Evolutionary conservation across 345 rosid species (phyloP), one percentile per base, ranked within the genome.

Genomic region (Gossypium arboreum): DNA sequence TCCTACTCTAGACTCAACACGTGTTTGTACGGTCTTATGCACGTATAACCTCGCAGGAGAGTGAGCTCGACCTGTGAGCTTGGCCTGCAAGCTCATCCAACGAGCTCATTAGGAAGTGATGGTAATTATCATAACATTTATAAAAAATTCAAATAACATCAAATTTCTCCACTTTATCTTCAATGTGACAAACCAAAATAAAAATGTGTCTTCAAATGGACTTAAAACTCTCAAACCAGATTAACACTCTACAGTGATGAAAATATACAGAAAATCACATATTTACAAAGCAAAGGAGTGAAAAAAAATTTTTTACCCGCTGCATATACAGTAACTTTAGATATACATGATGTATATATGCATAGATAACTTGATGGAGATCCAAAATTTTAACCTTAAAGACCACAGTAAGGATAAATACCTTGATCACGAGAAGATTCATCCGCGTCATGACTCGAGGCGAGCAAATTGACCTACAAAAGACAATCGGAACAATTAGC

Each of bases 381-480:
- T 24, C n/a, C 58, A 16, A 20, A 50, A 3, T 50, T 82, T 34
- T 78, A 87, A 79, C 87, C 87, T 79, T 84, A 87, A 18, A 76
- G 76, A 67, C 71, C 54, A 62, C 72, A 50, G 57, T 79, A 76
- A 56, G 83, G 70, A 60, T 58, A 77, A 44, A 73, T 9, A 47
- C 59, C 70, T 64, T 76, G 75, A 54, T 34, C 74, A 1, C 50
- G 44, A 29, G 85, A 72, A 63, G 41, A 62, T 58, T 83, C 84
- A 56, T 77, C 68, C 9, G 60, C 73, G 17, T 45, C 71, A 61
- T 52, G 48, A 72, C 72, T 72, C n/a, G 89, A 75, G 15, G 76
- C 75, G 20, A 88, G 84, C 65, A 88, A 75, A 79, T 85, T 88
- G 74, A 86, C 84, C 91, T 85, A 81, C 84, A 79, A 1, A 75